phyloP scores from a whole-genome alignment of 208 protist genomes.

The Leptomonas pyrrhocoris region DNA sequence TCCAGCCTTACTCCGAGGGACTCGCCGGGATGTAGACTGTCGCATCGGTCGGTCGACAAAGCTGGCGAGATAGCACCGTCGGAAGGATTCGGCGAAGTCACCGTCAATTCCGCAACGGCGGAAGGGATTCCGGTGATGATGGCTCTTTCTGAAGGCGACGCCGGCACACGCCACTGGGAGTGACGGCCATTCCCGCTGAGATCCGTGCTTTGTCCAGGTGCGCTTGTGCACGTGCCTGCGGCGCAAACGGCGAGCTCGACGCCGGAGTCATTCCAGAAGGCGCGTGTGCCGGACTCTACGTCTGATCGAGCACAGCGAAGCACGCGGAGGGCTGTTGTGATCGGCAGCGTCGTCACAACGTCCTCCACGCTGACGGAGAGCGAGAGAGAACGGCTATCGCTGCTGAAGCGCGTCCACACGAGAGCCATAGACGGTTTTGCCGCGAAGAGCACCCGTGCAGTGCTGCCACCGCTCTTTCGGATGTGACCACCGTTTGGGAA shows the following conservation, averaged over 20 bases:
- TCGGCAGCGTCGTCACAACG: constrained; percentile 23
- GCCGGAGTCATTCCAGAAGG: constrained; percentile 25
- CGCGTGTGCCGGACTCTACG: neutral
- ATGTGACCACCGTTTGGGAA: neutral
- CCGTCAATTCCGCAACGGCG: neutral
- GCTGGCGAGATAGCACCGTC: neutral
- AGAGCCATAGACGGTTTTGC: constrained; percentile 15
- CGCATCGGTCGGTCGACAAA: neutral
- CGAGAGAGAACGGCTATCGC: constrained; percentile 19
- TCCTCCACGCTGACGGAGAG: constrained; percentile 17
- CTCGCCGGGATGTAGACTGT: neutral
- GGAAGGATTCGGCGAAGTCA: neutral
- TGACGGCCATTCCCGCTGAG: neutral
- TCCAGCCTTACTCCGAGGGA: neutral
- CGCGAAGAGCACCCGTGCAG: constrained; percentile 22
- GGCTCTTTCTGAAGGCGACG: neutral
- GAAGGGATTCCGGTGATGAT: constrained; percentile 1
- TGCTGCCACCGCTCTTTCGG: neutral
- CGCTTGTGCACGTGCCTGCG: neutral
- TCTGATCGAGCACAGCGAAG: neutral
- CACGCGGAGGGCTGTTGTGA: constrained; percentile 10
- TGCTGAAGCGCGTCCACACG: constrained; percentile 18
- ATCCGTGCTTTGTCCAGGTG: neutral
- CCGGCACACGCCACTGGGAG: neutral
- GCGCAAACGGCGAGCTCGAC: constrained; percentile 15